Conservation (phyloP, 2,329 filamentous ascomycete genomes). For the Aspergillus fructus region DNA sequence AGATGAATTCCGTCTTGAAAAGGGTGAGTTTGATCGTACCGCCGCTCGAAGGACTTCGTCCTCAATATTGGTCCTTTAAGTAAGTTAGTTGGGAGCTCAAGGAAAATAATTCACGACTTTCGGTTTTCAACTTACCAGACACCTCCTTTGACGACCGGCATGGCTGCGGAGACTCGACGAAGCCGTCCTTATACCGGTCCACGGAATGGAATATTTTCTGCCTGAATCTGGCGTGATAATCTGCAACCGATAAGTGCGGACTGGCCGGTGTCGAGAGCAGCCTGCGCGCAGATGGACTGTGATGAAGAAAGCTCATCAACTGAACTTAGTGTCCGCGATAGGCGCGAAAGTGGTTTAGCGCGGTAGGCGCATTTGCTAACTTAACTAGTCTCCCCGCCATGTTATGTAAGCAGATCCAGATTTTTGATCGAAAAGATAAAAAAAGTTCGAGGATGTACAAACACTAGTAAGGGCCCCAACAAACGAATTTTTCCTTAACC, state of each 20-base stretch:
- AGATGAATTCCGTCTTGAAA: not conserved
- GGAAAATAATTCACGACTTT: not conserved
- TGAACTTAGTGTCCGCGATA: conserved; percentile 19
- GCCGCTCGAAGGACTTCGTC: conserved; percentile 97
- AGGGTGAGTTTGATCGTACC: conserved; percentile 37
- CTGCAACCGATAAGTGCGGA: conserved; percentile 16
- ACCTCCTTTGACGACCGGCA: conserved; percentile 67
- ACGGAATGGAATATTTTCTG: not conserved
- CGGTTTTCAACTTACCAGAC: conserved; percentile 49
- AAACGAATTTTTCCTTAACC: conserved; percentile 16
- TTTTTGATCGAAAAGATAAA: conserved; percentile 27
- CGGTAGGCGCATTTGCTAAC: conserved; percentile 19
- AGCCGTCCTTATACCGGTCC: not conserved
- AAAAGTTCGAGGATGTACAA: conserved; percentile 20
- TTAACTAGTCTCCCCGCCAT: not conserved
- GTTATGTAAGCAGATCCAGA: conserved; percentile 34
- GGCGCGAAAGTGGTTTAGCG: conserved; percentile 28
- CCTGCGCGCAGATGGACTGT: conserved; percentile 23
- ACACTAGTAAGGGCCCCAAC: not conserved
- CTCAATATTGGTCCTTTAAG: conserved; percentile 62
- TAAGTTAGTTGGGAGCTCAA: conserved; percentile 19
- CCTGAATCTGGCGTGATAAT: not conserved
- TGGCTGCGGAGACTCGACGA: conserved; percentile 34
- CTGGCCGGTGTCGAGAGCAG: conserved; percentile 15
- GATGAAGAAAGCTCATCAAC: conserved; percentile 11